Conservation (phyloP, 1,139 yeast genomes). For the Yamadazyma spencermartinsiae region DNA sequence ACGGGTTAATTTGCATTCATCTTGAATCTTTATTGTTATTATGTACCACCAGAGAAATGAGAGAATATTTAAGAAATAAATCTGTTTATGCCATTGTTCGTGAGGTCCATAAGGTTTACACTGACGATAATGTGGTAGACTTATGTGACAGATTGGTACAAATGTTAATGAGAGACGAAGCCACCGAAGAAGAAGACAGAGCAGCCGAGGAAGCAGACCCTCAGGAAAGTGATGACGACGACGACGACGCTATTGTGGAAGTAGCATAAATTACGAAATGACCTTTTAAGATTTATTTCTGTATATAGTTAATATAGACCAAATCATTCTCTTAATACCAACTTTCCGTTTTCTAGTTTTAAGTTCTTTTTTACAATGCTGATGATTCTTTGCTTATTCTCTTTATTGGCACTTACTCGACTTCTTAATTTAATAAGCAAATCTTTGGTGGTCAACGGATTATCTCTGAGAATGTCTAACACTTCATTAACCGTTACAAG, state of each 20-base stretch:
- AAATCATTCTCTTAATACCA: conserved; percentile 53
- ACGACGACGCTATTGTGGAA: conserved; percentile 53
- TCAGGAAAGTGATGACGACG: conserved; percentile 30
- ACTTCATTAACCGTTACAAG: conserved; percentile 73
- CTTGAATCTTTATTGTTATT: conserved; percentile 75
- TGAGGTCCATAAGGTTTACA: conserved; percentile 73
- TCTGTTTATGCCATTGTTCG: conserved; percentile 82
- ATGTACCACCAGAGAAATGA: conserved; percentile 69
- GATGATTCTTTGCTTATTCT: conserved; percentile 68
- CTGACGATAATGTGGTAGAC: conserved; percentile 66
- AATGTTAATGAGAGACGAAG: conserved; percentile 90
- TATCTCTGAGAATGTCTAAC: conserved; percentile 58
- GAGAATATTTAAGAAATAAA: conserved; percentile 75
- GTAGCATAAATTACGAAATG: conserved; percentile 18
- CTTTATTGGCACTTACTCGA: conserved; percentile 67
- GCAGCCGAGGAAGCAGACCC: conserved; percentile 29
- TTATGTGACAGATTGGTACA: conserved; percentile 77
- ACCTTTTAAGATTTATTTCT: conserved; percentile 1
- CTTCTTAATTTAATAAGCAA: conserved; percentile 60
- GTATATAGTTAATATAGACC: not conserved
- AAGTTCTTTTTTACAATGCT: conserved; percentile 68
- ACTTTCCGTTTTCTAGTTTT: conserved; percentile 62
- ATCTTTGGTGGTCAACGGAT: conserved; percentile 66
- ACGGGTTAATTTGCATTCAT: conserved; percentile 66
- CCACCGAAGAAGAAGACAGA: conserved; percentile 32